These are phyloP conservation scores for Phialophora tarda DNA, from an alignment of 2,329 filamentous ascomycete genomes.

Conservation along the genomic window DNA sequence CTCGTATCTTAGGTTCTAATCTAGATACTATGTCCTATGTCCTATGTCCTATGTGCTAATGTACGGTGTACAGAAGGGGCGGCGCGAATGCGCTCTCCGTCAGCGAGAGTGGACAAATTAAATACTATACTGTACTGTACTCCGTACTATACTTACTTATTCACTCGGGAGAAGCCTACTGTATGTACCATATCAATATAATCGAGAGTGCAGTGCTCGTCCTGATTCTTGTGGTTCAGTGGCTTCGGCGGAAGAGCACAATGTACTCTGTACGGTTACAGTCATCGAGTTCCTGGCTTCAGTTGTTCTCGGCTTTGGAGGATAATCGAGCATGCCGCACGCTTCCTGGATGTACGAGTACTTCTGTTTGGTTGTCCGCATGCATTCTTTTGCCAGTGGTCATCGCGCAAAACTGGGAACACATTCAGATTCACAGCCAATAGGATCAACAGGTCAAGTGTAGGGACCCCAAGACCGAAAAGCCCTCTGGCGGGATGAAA, in stretches of 20 bases:
- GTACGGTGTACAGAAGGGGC: no score
- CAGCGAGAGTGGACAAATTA: no score
- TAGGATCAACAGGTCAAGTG: neutral
- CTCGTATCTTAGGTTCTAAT: neutral
- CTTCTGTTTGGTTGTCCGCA: neutral
- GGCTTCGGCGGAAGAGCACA: no score
- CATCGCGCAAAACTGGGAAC: neutral
- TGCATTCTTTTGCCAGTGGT: neutral
- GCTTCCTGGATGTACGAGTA: neutral
- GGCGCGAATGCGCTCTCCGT: no score
- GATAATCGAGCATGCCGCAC: neutral
- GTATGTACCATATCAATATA: no score
- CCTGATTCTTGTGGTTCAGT: no score
- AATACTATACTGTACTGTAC: no score
- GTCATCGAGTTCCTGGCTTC: neutral
- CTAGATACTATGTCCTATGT: no score
- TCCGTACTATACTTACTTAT: no score
- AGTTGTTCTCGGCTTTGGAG: neutral
- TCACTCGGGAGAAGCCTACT: no score
- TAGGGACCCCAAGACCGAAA: neutral
- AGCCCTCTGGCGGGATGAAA: neutral
- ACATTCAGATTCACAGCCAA: neutral
- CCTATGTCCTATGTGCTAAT: no score
- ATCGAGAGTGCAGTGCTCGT: no score
- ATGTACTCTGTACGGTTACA: neutral